Conservation (phyloP, 2,329 filamentous ascomycete genomes). For the Sphaceloma murrayae region DNA sequence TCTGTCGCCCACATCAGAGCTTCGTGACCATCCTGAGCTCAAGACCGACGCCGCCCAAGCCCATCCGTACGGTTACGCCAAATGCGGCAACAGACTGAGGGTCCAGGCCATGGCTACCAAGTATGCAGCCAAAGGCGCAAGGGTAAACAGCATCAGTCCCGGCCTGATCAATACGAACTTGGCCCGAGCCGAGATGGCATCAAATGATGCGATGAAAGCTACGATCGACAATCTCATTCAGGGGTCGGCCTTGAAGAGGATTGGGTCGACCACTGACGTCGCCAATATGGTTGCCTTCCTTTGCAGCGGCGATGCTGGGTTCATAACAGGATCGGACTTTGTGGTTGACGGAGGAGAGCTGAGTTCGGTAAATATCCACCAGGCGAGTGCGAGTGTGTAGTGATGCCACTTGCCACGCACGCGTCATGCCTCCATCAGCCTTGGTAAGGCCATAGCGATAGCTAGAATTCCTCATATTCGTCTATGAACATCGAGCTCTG, state of each 20-base stretch:
- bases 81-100: constrained; percentile 1
- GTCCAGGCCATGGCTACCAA: constrained; percentile 1
- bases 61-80: background rate
- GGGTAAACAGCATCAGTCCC: constrained; percentile 2
- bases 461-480: too few species aligned
- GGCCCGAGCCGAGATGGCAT: background rate
- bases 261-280: background rate
- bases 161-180: constrained; percentile 5
- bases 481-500: too few species aligned
- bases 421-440: background rate
- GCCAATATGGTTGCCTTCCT: constrained; percentile 5
- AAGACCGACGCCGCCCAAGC: background rate
- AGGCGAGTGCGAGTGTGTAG: background rate
- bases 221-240: background rate
- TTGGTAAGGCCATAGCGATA: background rate
- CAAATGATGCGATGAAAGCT: background rate
- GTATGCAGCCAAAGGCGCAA: constrained; percentile 6
- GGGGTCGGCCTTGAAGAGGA: background rate
- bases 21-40: constrained; percentile 8
- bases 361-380: background rate
- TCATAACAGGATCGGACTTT: constrained; percentile 2
- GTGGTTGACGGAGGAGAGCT: background rate
- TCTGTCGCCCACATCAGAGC: background rate
- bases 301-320: constrained; percentile 5
- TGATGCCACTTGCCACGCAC: background rate